Base-by-base conservation (phyloP, 352 stramenopile genomes). In the Phytophthora syringae region DNA sequence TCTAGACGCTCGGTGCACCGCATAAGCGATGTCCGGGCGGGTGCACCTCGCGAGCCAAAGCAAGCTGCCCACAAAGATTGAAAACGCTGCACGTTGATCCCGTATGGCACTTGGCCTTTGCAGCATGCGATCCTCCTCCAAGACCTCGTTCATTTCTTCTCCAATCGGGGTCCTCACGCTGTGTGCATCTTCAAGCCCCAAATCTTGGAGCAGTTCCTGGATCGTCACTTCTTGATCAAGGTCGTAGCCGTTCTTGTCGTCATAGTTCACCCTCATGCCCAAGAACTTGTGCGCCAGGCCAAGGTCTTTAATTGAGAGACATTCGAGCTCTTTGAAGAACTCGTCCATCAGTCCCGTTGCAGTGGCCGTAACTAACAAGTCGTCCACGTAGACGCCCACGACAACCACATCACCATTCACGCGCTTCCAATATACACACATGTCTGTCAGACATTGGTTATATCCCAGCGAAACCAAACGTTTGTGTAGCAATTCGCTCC, bases 31-130 rank as follows among this genome's bases (percentile, higher is more conserved):
- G 55, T 79, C 69, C 0, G 69, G 70, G 1, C 73, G 18, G 0
- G 70, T 74, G 45, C 57, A 80, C 1, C 70, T 7, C 5, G 74
- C 25, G 3, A 77, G 45, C 71, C 74, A 83, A 0, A 76, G 36
- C 18, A 80, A 56, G 2, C 48, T 78, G 0, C 32, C 32, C 5
- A 76, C 58, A 84, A 30, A 3, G 69, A 79, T 58, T 78, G 73
- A 28, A 79, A 76, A 39, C 32, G 32, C 27, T 32, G 27, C 27
- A 32, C 27, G 9, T 32, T 32, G 5, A 32, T 9, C 5, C 27
- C 27, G 27, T 32, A 5, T 5, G 27, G 27, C 9, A 9, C 9
- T 32, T 9, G 5, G 27, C 27, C 27, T 9, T 10, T 9, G 27
- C 5, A 32, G 27, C 5, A 32, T 9, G 9, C 27, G 27, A 9